These are phyloP conservation scores for Suhomyces taliae DNA, from an alignment of 1,139 yeast species.

Conservation along the genomic window DNA sequence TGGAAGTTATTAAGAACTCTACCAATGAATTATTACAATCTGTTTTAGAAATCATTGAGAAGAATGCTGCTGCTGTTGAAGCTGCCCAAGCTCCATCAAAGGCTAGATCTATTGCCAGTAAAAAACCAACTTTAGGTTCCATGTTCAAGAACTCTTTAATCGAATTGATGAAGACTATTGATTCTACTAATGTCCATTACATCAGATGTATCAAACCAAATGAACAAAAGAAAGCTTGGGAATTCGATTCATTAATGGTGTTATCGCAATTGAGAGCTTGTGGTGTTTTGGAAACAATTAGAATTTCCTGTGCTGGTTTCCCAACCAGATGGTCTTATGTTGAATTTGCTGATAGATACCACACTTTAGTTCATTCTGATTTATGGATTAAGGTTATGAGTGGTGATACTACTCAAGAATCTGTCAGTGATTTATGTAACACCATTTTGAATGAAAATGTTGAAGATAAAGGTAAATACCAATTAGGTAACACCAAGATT, in stretches of 20 bases:
- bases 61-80: constrained; percentile 55
- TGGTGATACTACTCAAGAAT: constrained; percentile 54
- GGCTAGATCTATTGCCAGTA: constrained; percentile 48
- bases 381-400: constrained; percentile 66
- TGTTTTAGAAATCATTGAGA: constrained; percentile 66
- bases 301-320: constrained; percentile 97
- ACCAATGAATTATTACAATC: constrained; percentile 62
- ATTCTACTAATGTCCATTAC: constrained; percentile 93
- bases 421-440: constrained; percentile 64
- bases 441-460: constrained; percentile 65
- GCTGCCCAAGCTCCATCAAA: constrained; percentile 35
- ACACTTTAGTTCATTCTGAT: constrained; percentile 70
- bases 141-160: constrained; percentile 90
- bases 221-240: constrained; percentile 93
- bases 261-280: constrained; percentile 94
- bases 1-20: constrained; percentile 76
- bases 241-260: constrained; percentile 93
- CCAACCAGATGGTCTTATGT: constrained; percentile 96
- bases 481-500: constrained; percentile 84
- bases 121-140: constrained; percentile 92
- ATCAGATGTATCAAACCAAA: constrained; percentile 98
- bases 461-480: constrained; percentile 68
- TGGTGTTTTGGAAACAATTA: constrained; percentile 95
- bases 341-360: constrained; percentile 90
- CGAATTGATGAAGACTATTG: constrained; percentile 89